A percentile compares a stretch with the other conserved stretches of the same genome.
phyloP scores from a whole-genome alignment of 305 asterid genomes.

The Fraxinus latifolia region DNA sequence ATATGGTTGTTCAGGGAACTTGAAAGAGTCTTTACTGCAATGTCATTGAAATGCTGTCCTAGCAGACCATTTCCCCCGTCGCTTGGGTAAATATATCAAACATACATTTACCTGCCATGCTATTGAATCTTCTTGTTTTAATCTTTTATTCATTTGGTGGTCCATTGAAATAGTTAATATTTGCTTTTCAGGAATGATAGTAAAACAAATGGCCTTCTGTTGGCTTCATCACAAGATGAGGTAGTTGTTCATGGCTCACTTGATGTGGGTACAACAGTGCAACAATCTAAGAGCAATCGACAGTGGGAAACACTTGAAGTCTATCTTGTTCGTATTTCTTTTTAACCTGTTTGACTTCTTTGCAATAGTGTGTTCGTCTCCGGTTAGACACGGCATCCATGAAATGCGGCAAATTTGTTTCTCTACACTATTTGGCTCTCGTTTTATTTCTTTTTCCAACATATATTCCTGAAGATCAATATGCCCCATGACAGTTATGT shows the following conservation, averaged over 20 bases:
- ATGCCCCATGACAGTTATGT: not conserved
- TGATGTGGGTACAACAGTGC: conserved; percentile 47
- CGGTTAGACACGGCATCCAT: not conserved
- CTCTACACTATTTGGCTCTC: conserved; percentile 4
- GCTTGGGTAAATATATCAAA: conserved; percentile 43
- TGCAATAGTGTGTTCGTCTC: conserved; percentile 4
- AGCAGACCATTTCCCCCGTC: conserved; percentile 37
- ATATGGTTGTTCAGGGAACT: conserved; percentile 60
- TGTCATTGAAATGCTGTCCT: conserved; percentile 89
- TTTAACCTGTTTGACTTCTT: not conserved
- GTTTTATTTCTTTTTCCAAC: not conserved
- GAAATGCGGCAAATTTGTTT: not conserved
- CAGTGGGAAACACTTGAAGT: conserved; percentile 91
- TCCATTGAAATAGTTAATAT: conserved; percentile 6
- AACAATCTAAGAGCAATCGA: conserved; percentile 50
- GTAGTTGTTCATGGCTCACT: conserved; percentile 39
- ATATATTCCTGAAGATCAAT: not conserved
- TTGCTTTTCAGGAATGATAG: conserved; percentile 58
- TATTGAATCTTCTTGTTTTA: not conserved
- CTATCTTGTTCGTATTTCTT: conserved; percentile 69
- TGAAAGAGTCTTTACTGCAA: conserved; percentile 71
- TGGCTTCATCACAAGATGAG: conserved; percentile 74
- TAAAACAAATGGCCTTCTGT: conserved; percentile 56
- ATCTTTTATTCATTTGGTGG: conserved; percentile 4
- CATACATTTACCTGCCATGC: conserved; percentile 6